Evolutionary conservation across 2,329 filamentous ascomycete genomes (phyloP).

Genomic region (Xylariaceae sp.): DNA sequence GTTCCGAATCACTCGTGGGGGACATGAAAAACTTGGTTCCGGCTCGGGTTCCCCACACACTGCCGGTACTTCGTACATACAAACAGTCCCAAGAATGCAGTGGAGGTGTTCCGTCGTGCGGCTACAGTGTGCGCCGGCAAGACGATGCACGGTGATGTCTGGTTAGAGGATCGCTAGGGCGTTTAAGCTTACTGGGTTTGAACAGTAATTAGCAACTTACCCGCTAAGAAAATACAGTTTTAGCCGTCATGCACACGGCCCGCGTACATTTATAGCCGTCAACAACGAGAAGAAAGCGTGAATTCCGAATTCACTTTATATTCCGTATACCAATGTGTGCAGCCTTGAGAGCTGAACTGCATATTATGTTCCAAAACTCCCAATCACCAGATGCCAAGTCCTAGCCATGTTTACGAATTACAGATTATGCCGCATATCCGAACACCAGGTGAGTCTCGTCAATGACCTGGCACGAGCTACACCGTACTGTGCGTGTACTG

Average conservation of each 20-base stretch:
- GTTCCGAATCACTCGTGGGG: no score
- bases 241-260: neutral
- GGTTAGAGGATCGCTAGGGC: neutral
- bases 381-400: conserved; percentile 12
- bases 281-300: no score
- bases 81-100: no score
- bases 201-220: neutral
- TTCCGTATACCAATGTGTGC: neutral
- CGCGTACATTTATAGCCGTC: no score
- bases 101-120: neutral
- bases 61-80: no score
- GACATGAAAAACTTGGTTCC: no score
- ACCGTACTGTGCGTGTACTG: neutral
- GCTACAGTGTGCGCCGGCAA: neutral
- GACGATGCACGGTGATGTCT: neutral
- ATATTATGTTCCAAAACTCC: neutral
- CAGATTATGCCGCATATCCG: conserved; percentile 18
- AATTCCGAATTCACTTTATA: no score
- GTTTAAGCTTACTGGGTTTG: neutral
- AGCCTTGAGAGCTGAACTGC: conserved; percentile 4
- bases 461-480: neutral
- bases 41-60: no score
- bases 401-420: neutral
- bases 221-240: neutral
- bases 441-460: conserved; percentile 9